Evolutionary conservation across 352 stramenopile species (phyloP).

Genomic region (Phytophthora pistaciae): DNA sequence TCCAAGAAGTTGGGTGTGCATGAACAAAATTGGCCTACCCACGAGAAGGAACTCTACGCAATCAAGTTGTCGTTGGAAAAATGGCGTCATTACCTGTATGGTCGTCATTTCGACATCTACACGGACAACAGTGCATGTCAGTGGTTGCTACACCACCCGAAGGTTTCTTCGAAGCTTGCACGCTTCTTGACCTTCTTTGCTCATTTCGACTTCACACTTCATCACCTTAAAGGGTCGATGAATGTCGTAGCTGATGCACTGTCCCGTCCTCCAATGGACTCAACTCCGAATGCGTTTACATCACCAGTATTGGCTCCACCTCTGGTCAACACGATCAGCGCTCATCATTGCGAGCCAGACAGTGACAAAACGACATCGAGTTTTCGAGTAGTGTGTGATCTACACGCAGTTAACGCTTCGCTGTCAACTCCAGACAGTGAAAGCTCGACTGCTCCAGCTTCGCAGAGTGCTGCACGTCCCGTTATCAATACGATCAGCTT

Average conservation of each 20-base stretch:
- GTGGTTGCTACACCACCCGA: constrained; percentile 13
- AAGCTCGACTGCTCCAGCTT: too few species aligned
- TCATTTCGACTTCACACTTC: constrained; percentile 11
- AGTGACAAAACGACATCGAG: background rate
- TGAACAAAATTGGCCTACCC: background rate
- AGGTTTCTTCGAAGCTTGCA: constrained; percentile 12
- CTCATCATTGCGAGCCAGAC: background rate
- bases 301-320: background rate
- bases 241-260: constrained; percentile 9
- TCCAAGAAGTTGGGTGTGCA: background rate
- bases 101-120: constrained; percentile 9
- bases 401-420: background rate
- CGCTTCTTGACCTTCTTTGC: constrained; percentile 18
- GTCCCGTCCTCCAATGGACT: background rate
- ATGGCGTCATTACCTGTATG: too few species aligned
- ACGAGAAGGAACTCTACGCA: background rate
- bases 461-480: too few species aligned
- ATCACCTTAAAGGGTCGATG: constrained; percentile 3
- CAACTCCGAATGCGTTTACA: background rate
- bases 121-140: constrained; percentile 16
- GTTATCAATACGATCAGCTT: too few species aligned
- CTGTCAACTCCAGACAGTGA: background rate
- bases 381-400: background rate
- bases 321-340: background rate
- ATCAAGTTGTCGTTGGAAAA: too few species aligned